Conservation (phyloP, 73 alveolate genomes). For the Durusdinium trenchii region DNA sequence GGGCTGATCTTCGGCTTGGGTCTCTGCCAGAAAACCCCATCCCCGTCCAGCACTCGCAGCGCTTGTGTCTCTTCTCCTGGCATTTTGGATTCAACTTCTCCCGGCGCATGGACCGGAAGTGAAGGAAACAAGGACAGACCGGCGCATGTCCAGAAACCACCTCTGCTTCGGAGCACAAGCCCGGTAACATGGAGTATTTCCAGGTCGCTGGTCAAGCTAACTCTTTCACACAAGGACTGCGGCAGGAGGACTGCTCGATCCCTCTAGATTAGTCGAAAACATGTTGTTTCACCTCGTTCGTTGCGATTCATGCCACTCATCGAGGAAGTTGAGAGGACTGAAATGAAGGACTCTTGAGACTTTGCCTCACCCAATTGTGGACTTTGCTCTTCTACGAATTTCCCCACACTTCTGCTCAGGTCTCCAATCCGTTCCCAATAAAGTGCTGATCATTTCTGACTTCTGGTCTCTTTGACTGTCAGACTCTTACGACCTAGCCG, state of each 20-base stretch:
- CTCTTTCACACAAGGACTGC: background rate
- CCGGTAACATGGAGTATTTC: background rate
- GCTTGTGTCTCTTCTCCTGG: slow-evolving; percentile 46
- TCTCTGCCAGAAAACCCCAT: background rate
- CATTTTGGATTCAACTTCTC: background rate
- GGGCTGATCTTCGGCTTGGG: background rate
- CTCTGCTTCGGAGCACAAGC: background rate
- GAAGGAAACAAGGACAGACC: background rate
- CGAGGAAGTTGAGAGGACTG: too few relatives aligned
- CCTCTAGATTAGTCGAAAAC: background rate
- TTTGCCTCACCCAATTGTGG: too few relatives aligned
- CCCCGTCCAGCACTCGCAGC: slow-evolving; percentile 14
- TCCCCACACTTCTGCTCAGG: too few relatives aligned
- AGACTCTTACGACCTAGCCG: too few relatives aligned
- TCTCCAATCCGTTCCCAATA: too few relatives aligned
- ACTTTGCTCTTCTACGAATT: too few relatives aligned
- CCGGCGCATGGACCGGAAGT: background rate
- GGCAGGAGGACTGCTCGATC: background rate
- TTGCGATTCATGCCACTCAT: too few relatives aligned
- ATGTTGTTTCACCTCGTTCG: too few relatives aligned
- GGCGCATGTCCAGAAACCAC: background rate
- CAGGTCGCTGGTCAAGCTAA: background rate
- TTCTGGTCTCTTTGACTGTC: too few relatives aligned
- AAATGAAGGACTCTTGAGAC: too few relatives aligned
- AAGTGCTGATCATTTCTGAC: too few relatives aligned